Evolutionary conservation across 1,139 yeast genomes (phyloP), one percentile per base, ranked within the genome.

Genomic region (Saccharomyces uvarum): DNA sequence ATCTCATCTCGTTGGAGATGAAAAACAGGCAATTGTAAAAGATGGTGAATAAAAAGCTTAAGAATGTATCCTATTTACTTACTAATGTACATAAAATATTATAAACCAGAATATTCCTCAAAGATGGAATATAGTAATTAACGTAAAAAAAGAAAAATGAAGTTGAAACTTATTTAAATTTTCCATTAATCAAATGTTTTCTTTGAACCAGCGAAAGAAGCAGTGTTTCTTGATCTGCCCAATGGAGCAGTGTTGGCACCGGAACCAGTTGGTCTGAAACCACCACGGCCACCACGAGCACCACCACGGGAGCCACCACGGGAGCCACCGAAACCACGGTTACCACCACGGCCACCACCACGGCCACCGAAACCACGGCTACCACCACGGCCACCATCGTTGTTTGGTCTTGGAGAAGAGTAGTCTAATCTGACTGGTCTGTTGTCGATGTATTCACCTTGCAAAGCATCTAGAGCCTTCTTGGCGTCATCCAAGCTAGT

Each of bases 371-470:
- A 53, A 53, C 74, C 70, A 55, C 74, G 47, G 42, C 70, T 54
- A 76, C 26, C 52, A n/a, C 61, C 61, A 55, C 71, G 65, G 57
- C 76, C 74, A 58, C 73, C 70, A 55, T 64, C 68, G 55, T 70
- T 66, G 63, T 69, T 68, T 58, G 75, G 77, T 76, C 88, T 88
- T 73, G 99, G 98, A 59, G 96, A 82, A 53, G 97, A 88, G 81
- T 73, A 93, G 76, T 93, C 99, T 64, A 93, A 80, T 80, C 99
- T 88, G 67, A 95, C 87, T 60, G 97, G 83, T 78, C 99, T 87
- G 65, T 96, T 96, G 64, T 84, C 91, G 66, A 93, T 79, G 77
- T 84, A 82, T 73, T 84, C 86, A 71, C 98, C 98, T 72, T 88
- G 88, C 74, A 91, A 76, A 57, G 87, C 91, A 62, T 86, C 91